phyloP scores from a whole-genome alignment of 495 filamentous ascomycete species.

The Hypoxylon trugodes region DNA sequence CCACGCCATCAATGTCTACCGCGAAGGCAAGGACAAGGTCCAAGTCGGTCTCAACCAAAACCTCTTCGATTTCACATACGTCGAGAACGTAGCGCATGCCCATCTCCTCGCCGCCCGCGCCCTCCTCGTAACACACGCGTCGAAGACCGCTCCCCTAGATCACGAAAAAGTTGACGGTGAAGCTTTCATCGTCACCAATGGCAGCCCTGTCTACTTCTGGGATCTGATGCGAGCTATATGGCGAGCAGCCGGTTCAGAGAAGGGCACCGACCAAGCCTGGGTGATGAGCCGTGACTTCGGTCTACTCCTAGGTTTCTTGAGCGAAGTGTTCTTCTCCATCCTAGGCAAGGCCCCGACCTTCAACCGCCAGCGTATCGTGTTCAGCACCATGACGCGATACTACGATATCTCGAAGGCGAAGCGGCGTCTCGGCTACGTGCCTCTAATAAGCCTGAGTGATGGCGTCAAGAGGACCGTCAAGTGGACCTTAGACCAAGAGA shows the following conservation, averaged over 20 bases:
- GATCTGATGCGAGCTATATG: conserved; percentile 85
- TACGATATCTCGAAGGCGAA: conserved; percentile 88
- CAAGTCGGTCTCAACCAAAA: conserved; percentile 92
- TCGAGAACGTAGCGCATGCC: conserved; percentile 78
- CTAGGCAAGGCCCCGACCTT: conserved; percentile 79
- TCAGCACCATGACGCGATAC: conserved; percentile 84
- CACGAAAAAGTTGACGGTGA: conserved; percentile 89
- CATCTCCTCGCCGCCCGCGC: conserved; percentile 76
- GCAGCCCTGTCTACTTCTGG: conserved; percentile 93
- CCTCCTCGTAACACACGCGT: conserved; percentile 68
- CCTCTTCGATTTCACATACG: conserved; percentile 85
- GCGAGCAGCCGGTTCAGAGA: conserved; percentile 70
- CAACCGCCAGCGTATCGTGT: conserved; percentile 76
- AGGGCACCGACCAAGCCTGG: conserved; percentile 74
- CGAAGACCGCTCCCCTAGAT: conserved; percentile 68
- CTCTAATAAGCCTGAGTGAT: conserved; percentile 77
- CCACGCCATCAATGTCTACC: conserved; percentile 70
- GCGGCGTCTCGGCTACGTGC: conserved; percentile 75
- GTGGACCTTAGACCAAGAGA: conserved; percentile 67
- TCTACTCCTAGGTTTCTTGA: conserved; percentile 68
- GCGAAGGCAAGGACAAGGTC: conserved; percentile 72
- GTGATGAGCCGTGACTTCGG: conserved; percentile 70
- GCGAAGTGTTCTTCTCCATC: conserved; percentile 72
- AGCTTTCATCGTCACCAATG: conserved; percentile 96
- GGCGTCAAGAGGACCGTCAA: conserved; percentile 74